Percentiles rank a stretch among this genome's conserved stretches.
Conservation (phyloP, 176 grass and related monocot species). For the Musa beccarii region DNA sequence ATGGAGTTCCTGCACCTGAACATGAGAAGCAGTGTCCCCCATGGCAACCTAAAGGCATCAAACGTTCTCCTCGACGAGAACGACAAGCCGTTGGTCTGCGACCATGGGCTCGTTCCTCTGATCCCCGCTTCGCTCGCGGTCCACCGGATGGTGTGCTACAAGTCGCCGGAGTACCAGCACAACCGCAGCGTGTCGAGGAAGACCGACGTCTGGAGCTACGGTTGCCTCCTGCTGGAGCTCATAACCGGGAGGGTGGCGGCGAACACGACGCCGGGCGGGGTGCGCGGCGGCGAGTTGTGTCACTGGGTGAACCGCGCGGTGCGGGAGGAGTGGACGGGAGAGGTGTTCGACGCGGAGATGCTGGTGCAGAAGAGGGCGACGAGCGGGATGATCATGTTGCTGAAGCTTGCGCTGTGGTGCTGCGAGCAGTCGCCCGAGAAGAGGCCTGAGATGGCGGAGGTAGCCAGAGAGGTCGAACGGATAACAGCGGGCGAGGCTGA, state of each 20-base stretch:
- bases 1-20: constrained; percentile 11
- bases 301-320: constrained; percentile 15
- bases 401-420: constrained; percentile 18
- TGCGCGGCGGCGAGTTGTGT: neutral
- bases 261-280: neutral
- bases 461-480: neutral
- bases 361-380: neutral
- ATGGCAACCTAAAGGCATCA: constrained; percentile 10
- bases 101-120: neutral
- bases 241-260: constrained; percentile 3
- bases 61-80: constrained; percentile 21
- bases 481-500: neutral
- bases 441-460: constrained; percentile 18
- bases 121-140: neutral
- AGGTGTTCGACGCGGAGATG: constrained; percentile 19
- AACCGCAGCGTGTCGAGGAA: neutral
- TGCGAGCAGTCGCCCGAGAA: constrained; percentile 16
- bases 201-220: constrained; percentile 23
- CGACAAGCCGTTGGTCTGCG: constrained; percentile 7
- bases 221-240: constrained; percentile 23
- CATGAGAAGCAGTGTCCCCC: neutral
- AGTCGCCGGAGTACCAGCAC: constrained; percentile 6
- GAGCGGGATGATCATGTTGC: constrained; percentile 7
- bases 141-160: constrained; percentile 11
- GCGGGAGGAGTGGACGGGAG: constrained; percentile 18